Conservation (phyloP, 2,329 filamentous ascomycete species). For the Dothidotthia symphoricarpi region DNA sequence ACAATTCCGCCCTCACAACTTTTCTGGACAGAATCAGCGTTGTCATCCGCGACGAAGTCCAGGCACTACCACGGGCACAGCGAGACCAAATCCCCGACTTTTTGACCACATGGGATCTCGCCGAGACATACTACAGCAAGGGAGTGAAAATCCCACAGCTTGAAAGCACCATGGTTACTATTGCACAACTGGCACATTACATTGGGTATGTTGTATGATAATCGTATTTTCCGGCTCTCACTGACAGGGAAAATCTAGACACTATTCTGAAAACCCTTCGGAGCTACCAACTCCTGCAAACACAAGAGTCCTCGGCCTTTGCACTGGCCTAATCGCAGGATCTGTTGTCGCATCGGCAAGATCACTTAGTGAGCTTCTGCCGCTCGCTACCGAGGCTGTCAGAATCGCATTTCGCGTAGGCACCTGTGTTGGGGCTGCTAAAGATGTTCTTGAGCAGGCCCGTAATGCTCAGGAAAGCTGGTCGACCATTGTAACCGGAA, state of each 20-base stretch:
- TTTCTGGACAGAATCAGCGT: conserved; percentile 61
- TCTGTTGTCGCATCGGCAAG: conserved; percentile 63
- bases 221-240: not conserved
- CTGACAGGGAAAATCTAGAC: conserved; percentile 39
- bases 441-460: conserved; percentile 52
- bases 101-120: conserved; percentile 61
- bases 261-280: conserved; percentile 54
- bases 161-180: conserved; percentile 64
- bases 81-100: conserved; percentile 61
- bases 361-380: conserved; percentile 61
- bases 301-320: conserved; percentile 61
- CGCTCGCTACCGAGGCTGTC: conserved; percentile 62
- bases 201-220: conserved; percentile 57
- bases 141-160: conserved; percentile 59
- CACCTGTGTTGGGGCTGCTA: conserved; percentile 44
- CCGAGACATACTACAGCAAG: conserved; percentile 62
- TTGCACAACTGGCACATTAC: conserved; percentile 66
- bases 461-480: conserved; percentile 60
- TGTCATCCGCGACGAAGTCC: conserved; percentile 60
- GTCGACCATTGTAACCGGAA: conserved; percentile 64
- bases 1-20: conserved; percentile 59
- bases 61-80: conserved; percentile 57
- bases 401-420: conserved; percentile 66
- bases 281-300: conserved; percentile 52
- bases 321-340: conserved; percentile 70